Conservation (phyloP, 306 rosid genomes). For the Rubus parviflorus region DNA sequence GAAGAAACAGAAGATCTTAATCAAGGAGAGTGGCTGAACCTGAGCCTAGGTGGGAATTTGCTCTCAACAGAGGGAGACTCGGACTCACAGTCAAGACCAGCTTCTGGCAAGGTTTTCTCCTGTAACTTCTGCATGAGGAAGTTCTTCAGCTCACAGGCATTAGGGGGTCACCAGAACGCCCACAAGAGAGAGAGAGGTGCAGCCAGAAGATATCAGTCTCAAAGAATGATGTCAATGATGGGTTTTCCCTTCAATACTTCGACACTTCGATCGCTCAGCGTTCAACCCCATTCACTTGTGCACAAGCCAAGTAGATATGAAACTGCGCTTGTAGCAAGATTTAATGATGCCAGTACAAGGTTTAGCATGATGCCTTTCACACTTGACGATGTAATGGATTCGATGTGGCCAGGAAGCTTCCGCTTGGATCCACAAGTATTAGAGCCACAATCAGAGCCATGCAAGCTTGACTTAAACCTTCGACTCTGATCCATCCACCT, state of each 20-base stretch:
- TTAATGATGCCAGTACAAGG: slow-evolving; percentile 55
- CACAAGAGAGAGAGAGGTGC: slow-evolving; percentile 97
- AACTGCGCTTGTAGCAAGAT: slow-evolving; percentile 46
- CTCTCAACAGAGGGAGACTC: slow-evolving; percentile 44
- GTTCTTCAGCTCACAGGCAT: slow-evolving; percentile 89
- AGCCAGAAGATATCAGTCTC: slow-evolving; percentile 79
- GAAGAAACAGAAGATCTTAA: slow-evolving; percentile 41
- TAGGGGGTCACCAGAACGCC: slow-evolving; percentile 97
- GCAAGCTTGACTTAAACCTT: slow-evolving; percentile 77
- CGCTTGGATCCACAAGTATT: slow-evolving; percentile 49
- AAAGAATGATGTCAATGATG: slow-evolving; percentile 66
- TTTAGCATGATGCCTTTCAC: slow-evolving; percentile 46
- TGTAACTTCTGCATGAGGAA: slow-evolving; percentile 97
- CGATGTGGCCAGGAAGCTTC: slow-evolving; percentile 95
- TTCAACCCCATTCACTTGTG: slow-evolving; percentile 77
- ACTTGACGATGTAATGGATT: slow-evolving; percentile 50
- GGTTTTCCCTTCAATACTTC: slow-evolving; percentile 50
- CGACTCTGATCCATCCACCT: slow-evolving; percentile 50
- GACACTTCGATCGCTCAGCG: slow-evolving; percentile 58
- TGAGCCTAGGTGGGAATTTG: slow-evolving; percentile 62
- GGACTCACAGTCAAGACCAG: slow-evolving; percentile 46
- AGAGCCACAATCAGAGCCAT: slow-evolving; percentile 43
- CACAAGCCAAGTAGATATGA: slow-evolving; percentile 66
- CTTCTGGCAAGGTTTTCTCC: slow-evolving; percentile 63
- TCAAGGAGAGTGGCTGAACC: slow-evolving; percentile 72